Evolutionary conservation across 371 early-diverging fungal genomes (phyloP).

Genomic region (Saksenaea oblongispora): DNA sequence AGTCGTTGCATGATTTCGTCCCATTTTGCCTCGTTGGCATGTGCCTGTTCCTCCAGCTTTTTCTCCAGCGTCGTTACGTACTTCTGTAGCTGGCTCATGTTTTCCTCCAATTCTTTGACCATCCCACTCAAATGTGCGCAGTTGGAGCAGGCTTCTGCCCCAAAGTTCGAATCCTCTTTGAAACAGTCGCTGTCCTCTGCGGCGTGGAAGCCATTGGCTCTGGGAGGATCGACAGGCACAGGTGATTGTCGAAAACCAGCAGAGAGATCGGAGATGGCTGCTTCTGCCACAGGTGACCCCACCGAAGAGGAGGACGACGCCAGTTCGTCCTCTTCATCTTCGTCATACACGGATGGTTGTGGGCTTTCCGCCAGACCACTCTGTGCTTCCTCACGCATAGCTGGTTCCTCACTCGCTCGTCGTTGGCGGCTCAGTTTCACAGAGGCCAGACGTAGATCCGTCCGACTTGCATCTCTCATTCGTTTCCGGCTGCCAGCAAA

Average conservation of each 20-base stretch:
- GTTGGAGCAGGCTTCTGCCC: conserved; percentile 17
- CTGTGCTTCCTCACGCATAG: background rate
- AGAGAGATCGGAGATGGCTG: background rate
- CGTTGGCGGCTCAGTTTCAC: background rate
- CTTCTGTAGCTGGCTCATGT: conserved; percentile 13
- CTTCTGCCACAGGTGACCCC: conserved; percentile 19
- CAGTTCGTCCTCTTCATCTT: conserved; percentile 39
- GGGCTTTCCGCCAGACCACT: conserved; percentile 82
- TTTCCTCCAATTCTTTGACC: conserved; percentile 16
- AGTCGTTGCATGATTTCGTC: conserved; percentile 1
- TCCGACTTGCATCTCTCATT: background rate
- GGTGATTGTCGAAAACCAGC: background rate
- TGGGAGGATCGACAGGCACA: background rate
- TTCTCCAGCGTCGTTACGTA: conserved; percentile 20
- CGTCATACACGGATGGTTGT: conserved; percentile 63
- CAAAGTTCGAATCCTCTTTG: conserved; percentile 4
- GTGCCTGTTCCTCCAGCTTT: conserved; percentile 17
- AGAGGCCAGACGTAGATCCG: background rate
- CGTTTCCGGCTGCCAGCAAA: conserved; percentile 19
- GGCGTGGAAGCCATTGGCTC: background rate
- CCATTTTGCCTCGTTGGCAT: conserved; percentile 14
- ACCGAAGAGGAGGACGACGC: conserved; percentile 35
- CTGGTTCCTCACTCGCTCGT: background rate
- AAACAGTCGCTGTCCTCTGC: background rate
- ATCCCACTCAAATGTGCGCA: conserved; percentile 17